Conservation (phyloP, 345 rosid genomes). For the Alliaria petiolata region DNA sequence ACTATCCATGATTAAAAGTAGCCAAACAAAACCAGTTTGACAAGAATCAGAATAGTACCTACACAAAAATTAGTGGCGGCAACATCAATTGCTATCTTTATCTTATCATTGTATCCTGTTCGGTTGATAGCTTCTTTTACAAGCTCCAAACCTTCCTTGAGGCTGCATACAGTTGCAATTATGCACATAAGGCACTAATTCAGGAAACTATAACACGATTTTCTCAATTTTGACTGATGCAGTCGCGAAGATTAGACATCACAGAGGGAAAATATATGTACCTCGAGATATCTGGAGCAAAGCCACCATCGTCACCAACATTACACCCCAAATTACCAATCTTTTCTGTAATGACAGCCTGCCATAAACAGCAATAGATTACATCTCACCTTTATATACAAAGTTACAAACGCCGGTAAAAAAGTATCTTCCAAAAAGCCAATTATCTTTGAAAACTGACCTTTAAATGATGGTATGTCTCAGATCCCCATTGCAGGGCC, state of each 20-base stretch:
- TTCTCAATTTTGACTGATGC: background rate
- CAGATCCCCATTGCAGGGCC: constrained; percentile 96
- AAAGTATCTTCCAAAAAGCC: constrained; percentile 13
- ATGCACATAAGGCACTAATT: constrained; percentile 2
- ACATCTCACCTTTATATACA: constrained; percentile 4
- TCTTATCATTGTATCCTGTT: constrained; percentile 74
- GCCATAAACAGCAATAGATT: constrained; percentile 38
- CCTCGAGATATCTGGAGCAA: constrained; percentile 92
- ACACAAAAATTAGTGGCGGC: constrained; percentile 87
- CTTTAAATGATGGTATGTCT: constrained; percentile 95
- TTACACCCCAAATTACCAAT: constrained; percentile 71
- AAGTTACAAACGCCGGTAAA: background rate
- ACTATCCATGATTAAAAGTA: constrained; percentile 3
- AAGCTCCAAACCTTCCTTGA: constrained; percentile 87
- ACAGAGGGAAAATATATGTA: constrained; percentile 23
- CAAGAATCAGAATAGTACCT: constrained; percentile 46
- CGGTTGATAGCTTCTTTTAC: constrained; percentile 90
- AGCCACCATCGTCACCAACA: constrained; percentile 95
- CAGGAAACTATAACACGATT: background rate
- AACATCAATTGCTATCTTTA: constrained; percentile 88
- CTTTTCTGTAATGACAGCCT: constrained; percentile 91
- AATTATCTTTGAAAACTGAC: constrained; percentile 38
- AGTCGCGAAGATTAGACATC: constrained; percentile 15
- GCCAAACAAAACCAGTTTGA: constrained; percentile 5
- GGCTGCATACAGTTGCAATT: constrained; percentile 43